A percentile compares a stretch with the other conserved stretches of the same genome.
phyloP scores from a whole-genome alignment of 371 early-diverging fungal species.

The Entomophthora muscae region DNA sequence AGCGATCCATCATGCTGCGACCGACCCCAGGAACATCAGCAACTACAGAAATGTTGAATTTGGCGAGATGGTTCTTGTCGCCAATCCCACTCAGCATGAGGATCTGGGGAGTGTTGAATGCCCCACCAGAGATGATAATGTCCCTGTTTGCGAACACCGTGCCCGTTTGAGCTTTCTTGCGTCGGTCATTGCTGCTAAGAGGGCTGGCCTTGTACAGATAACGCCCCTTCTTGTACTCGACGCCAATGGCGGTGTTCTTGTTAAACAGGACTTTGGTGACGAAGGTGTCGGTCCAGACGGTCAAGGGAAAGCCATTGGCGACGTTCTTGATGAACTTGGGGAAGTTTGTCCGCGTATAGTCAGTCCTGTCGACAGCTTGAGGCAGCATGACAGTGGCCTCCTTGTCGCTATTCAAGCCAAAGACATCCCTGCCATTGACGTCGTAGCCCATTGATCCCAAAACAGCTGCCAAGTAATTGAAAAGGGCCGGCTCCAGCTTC shows the following conservation, averaged over 20 bases:
- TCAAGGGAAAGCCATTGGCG: background rate
- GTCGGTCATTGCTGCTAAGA: background rate
- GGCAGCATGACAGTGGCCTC: background rate
- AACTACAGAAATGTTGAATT: background rate
- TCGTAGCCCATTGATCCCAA: background rate
- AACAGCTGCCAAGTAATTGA: background rate
- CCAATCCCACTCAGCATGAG: too few relatives aligned
- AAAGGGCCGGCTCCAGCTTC: background rate
- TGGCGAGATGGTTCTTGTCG: too few relatives aligned
- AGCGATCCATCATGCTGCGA: too few relatives aligned
- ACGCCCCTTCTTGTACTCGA: slow-evolving; percentile 2
- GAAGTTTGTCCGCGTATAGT: background rate
- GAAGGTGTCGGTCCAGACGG: slow-evolving; percentile 3
- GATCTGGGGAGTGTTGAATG: too few relatives aligned
- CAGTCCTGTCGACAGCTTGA: background rate
- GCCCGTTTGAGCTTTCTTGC: background rate
- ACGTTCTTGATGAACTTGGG: background rate
- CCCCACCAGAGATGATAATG: too few relatives aligned
- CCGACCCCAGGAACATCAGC: slow-evolving; percentile 2
- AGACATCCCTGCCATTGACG: background rate
- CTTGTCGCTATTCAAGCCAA: background rate
- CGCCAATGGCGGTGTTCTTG: background rate
- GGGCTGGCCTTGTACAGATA: too few relatives aligned
- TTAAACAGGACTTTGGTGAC: slow-evolving; percentile 3
- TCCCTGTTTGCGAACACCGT: slow-evolving; percentile 13